Conservation (phyloP, 139 green algal genomes). For the Marvania coccoides region DNA sequence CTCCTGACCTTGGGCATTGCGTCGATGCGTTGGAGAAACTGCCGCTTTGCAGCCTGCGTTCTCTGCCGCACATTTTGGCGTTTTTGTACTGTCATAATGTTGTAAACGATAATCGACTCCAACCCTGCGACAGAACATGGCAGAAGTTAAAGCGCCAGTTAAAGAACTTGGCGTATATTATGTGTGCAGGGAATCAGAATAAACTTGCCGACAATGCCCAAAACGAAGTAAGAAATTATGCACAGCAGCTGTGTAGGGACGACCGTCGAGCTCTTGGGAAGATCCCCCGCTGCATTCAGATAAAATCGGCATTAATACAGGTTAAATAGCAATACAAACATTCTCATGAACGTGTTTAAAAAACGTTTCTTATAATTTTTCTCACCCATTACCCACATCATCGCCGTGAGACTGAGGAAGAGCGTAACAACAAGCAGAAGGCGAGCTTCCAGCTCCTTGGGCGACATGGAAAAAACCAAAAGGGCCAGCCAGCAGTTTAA, state of each 20-base stretch:
- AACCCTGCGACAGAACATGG: too few species aligned
- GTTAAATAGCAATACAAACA: slow-evolving; percentile 5
- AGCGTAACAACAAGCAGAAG: slow-evolving; percentile 27
- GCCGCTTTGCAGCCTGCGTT: background rate
- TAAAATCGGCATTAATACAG: too few species aligned
- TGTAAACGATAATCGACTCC: slow-evolving; percentile 1
- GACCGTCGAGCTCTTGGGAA: slow-evolving; percentile 10
- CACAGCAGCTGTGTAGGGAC: slow-evolving; percentile 28
- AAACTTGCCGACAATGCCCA: slow-evolving; percentile 18
- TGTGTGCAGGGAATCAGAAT: too few species aligned
- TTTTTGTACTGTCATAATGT: background rate
- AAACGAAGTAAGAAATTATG: slow-evolving; percentile 18
- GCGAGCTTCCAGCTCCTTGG: slow-evolving; percentile 15
- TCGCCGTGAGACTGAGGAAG: slow-evolving; percentile 9
- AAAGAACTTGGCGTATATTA: too few species aligned
- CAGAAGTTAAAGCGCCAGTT: too few species aligned
- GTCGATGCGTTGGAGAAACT: background rate
- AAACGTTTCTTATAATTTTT: background rate
- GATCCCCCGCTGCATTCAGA: too few species aligned
- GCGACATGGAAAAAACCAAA: slow-evolving; percentile 19
- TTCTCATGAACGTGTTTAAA: background rate
- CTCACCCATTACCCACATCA: slow-evolving; percentile 1
- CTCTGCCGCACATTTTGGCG: background rate
- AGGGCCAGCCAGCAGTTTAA: slow-evolving; percentile 15
- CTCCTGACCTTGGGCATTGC: too few species aligned